phyloP scores from a whole-genome alignment of 192 early-diverging fungal species.

The Paraglomus occultum region DNA sequence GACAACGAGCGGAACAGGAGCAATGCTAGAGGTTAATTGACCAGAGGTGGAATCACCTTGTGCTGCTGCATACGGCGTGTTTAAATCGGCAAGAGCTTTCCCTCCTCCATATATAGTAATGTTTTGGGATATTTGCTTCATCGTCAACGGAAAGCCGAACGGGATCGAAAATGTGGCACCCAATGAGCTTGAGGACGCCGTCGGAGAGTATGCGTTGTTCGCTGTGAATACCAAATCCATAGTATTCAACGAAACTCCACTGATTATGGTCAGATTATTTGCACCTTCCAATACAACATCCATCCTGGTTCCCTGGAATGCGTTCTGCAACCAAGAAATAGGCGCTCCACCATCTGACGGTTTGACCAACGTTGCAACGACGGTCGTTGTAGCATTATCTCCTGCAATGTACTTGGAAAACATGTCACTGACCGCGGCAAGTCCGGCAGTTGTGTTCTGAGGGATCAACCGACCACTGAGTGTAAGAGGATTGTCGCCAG shows the following conservation, averaged over 20 bases:
- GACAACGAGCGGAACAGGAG: slow-evolving; percentile 46
- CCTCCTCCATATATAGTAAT: slow-evolving; percentile 46
- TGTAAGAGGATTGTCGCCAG: slow-evolving; percentile 45
- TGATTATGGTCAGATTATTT: slow-evolving; percentile 49
- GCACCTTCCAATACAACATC: slow-evolving; percentile 47
- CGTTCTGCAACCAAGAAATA: slow-evolving; percentile 49
- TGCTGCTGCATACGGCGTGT: slow-evolving; percentile 33
- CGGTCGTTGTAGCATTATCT: slow-evolving; percentile 43
- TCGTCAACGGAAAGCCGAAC: slow-evolving; percentile 59
- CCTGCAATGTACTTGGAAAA: slow-evolving; percentile 58
- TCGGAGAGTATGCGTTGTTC: slow-evolving; percentile 48
- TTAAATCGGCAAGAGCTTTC: slow-evolving; percentile 35
- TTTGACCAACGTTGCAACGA: slow-evolving; percentile 49
- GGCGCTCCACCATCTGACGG: slow-evolving; percentile 38
- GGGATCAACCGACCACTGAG: slow-evolving; percentile 53
- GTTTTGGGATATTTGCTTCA: slow-evolving; percentile 53
- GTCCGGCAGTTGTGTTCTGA: slow-evolving; percentile 43
- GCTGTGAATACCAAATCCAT: slow-evolving; percentile 53
- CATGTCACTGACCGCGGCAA: slow-evolving; percentile 46
- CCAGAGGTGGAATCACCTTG: slow-evolving; percentile 43
- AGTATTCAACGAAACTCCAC: slow-evolving; percentile 47
- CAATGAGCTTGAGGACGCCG: slow-evolving; percentile 44
- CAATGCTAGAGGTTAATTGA: slow-evolving; percentile 48
- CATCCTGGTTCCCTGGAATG: slow-evolving; percentile 50
- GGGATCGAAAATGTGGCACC: slow-evolving; percentile 55